Evolutionary conservation across 2,329 filamentous ascomycete species (phyloP), one percentile per base, ranked within the genome.

Genomic region (Neoscytalidium dimidiatum): DNA sequence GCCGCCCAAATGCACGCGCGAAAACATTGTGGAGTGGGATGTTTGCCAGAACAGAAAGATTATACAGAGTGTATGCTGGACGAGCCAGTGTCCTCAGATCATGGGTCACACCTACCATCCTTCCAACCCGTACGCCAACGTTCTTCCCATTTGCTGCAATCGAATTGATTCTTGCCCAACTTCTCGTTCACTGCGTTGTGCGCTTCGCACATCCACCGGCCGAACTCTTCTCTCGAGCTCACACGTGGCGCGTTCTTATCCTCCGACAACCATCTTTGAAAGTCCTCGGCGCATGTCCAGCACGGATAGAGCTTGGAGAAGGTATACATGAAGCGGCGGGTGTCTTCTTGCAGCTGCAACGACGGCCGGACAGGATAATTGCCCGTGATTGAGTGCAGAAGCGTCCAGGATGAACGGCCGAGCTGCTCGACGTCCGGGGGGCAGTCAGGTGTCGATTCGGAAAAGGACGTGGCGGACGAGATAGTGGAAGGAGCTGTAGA

Each of bases 281-380:
- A 97, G 75, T 98, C 94, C 67, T 94, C 90, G 35, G 94, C 95
- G 78, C 95, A 99, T 3, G 91, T 86, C 92, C 94, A 97, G 82
- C 95, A 99, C 3, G 95, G 95, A 74, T 99, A 99, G 21, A 98
- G 79, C 70, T 90, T 90, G 28, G 91, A 89, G 76, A 99, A 96
- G 2, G 93, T 83, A 26, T 82, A 81, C 71, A 99, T 84, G 79
- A 99, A 98, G 60, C 86, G 84, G 64, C 84, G 83, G 70, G 96
- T 90, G 71, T 97, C 90, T 31, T 81, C 80, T 75, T 97, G 92
- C 71, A 97, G 87, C 9, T 82, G 77, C 0, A 82, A 77, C 0
- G 89, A 86, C 0, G 95, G 92, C 7, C 75, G 78, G 7, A 85
- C 82, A 0, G 95, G 95, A 77, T 98, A 99, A 14, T 87, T 87